Evolutionary conservation across 1,284 basidiomycete genomes (phyloP).

Genomic region (Rhodotorula sp.): DNA sequence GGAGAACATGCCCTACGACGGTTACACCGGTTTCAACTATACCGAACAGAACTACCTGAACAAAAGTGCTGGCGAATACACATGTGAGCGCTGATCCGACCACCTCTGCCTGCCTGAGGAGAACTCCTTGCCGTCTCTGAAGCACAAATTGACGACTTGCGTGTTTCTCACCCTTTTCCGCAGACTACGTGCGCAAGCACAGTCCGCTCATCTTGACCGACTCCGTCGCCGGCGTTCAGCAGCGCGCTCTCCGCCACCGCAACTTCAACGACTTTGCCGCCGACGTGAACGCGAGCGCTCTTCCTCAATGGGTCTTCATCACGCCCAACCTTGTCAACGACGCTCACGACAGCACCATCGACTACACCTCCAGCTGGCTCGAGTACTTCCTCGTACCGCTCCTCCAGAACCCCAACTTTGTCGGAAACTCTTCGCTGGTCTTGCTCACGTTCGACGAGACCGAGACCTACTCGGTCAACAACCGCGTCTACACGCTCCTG

Average conservation of each 20-base stretch:
- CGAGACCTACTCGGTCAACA: constrained; percentile 52
- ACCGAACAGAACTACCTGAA: constrained; percentile 55
- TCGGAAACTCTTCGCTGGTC: constrained; percentile 59
- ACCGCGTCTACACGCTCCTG: constrained; percentile 56
- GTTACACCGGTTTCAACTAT: constrained; percentile 52
- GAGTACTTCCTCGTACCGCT: constrained; percentile 60
- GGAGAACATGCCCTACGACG: constrained; percentile 63
- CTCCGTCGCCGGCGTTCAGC: constrained; percentile 48
- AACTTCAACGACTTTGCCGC: constrained; percentile 66
- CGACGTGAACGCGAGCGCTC: constrained; percentile 56
- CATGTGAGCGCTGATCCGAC: constrained; percentile 30
- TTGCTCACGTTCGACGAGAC: constrained; percentile 62
- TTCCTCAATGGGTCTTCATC: constrained; percentile 65
- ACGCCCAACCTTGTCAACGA: constrained; percentile 66
- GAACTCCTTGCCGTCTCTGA: too few species aligned
- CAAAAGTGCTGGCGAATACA: constrained; percentile 51
- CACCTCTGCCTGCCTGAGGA: too few species aligned
- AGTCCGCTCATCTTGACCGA: constrained; percentile 51
- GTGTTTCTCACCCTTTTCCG: too few species aligned
- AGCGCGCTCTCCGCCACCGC: constrained; percentile 58
- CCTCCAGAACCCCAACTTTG: constrained; percentile 56
- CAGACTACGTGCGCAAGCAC: constrained; percentile 38
- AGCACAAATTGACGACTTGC: too few species aligned
- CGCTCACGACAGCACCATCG: constrained; percentile 61
- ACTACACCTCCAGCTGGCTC: constrained; percentile 56